These are phyloP conservation scores for Fusarium humuli DNA, from an alignment of 2,329 filamentous ascomycete species.

Conservation along the genomic window DNA sequence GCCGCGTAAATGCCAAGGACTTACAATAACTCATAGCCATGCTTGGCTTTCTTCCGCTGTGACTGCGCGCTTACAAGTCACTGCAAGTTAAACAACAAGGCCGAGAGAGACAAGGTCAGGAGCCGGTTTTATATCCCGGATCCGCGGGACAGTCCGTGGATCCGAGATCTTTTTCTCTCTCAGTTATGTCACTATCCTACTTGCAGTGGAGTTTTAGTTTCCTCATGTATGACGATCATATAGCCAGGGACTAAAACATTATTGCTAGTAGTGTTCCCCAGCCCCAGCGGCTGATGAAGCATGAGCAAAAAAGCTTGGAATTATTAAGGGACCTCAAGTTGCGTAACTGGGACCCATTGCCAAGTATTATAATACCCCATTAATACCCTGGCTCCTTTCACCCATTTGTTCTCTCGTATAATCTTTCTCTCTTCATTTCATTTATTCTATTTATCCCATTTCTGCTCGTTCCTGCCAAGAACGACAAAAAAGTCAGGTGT, in stretches of 20 bases:
- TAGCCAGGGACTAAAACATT: not conserved
- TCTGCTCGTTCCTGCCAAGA: conserved; percentile 8
- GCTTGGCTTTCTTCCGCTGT: conserved; percentile 3
- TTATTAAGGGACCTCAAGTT: not conserved
- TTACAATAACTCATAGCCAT: conserved; percentile 3
- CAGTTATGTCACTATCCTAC: conserved; percentile 4
- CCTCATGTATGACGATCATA: conserved; percentile 6
- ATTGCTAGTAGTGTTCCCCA: not conserved
- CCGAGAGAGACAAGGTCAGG: not conserved
- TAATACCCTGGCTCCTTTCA: conserved; percentile 1
- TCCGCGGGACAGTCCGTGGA: conserved; percentile 12
- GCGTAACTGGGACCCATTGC: conserved; percentile 23
- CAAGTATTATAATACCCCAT: conserved; percentile 15
- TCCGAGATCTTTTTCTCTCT: conserved; percentile 5
- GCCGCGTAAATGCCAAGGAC: conserved; percentile 22
- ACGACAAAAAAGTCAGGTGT: not conserved
- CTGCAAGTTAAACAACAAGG: conserved; percentile 1
- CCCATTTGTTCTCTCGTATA: not conserved
- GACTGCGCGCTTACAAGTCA: not conserved
- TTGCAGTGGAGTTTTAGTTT: conserved; percentile 12
- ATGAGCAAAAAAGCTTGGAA: conserved; percentile 27
- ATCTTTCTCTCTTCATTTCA: not conserved
- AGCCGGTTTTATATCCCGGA: conserved; percentile 8
- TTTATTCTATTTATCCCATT: not conserved
- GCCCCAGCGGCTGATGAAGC: not conserved